Percentiles rank a stretch among this genome's conserved stretches.
Evolutionary conservation across 805 yeast genomes (phyloP).

Genomic region (Wickerhamomyces queroliae): DNA sequence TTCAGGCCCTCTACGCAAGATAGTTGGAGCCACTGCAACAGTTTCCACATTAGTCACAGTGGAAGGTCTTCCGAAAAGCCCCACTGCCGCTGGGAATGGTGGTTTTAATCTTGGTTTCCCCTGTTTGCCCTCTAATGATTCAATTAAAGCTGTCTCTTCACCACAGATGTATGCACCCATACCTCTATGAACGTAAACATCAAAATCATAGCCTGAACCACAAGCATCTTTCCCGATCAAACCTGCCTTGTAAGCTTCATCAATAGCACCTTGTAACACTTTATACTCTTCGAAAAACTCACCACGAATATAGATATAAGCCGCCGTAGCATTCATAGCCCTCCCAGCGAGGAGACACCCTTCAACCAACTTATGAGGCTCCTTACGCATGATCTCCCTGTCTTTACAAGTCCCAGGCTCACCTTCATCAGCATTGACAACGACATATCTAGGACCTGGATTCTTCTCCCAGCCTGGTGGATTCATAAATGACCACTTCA

Average conservation of each 20-base stretch:
- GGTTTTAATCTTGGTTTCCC: slow-evolving; percentile 94
- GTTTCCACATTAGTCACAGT: slow-evolving; percentile 92
- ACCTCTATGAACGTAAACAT: slow-evolving; percentile 82
- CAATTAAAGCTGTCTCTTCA: slow-evolving; percentile 87
- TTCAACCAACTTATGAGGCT: slow-evolving; percentile 86
- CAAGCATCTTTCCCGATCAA: slow-evolving; percentile 80
- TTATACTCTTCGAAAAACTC: slow-evolving; percentile 83
- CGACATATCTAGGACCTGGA: slow-evolving; percentile 82
- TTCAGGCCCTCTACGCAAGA: slow-evolving; percentile 80
- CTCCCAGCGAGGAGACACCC: slow-evolving; percentile 89
- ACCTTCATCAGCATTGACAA: slow-evolving; percentile 91
- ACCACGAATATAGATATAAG: slow-evolving; percentile 86
- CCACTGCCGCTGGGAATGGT: slow-evolving; percentile 93
- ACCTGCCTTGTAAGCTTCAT: slow-evolving; percentile 82
- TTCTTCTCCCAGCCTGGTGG: slow-evolving; percentile 95
- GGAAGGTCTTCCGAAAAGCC: slow-evolving; percentile 85
- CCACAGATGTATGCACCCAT: slow-evolving; percentile 94
- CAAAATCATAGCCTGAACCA: slow-evolving; percentile 81
- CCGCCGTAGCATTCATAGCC: slow-evolving; percentile 92
- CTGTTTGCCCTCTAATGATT: slow-evolving; percentile 86
- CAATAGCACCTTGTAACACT: slow-evolving; percentile 71
- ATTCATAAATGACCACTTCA: slow-evolving; percentile 91
- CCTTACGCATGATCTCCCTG: slow-evolving; percentile 85
- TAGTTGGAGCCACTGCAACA: slow-evolving; percentile 86
- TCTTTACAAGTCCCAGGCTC: slow-evolving; percentile 95